Conservation (phyloP, 257 asterid species). For the Fraxinus anomala region DNA sequence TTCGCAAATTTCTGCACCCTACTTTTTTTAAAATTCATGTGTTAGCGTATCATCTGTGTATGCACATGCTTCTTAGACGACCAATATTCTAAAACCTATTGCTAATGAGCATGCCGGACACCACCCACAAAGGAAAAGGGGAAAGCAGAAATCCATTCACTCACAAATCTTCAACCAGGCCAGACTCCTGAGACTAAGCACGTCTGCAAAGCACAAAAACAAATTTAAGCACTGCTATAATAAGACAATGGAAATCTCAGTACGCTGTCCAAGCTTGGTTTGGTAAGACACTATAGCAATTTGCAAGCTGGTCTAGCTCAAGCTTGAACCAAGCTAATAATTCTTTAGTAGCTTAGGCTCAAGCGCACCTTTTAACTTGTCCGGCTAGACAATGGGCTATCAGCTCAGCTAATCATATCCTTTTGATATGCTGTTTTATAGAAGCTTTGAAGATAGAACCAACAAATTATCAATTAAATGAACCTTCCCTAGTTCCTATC, state of each 20-base stretch:
- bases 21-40: background rate
- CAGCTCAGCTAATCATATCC: constrained; percentile 55
- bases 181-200: constrained; percentile 44
- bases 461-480: constrained; percentile 28
- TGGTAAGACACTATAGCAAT: constrained; percentile 36
- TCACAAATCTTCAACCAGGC: constrained; percentile 44
- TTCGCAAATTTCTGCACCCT: background rate
- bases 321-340: constrained; percentile 39
- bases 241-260: constrained; percentile 22
- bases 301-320: constrained; percentile 34
- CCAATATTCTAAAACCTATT: constrained; percentile 16
- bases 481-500: constrained; percentile 29
- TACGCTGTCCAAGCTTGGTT: constrained; percentile 42
- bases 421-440: constrained; percentile 16
- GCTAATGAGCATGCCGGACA: constrained; percentile 28
- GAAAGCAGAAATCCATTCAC: constrained; percentile 31
- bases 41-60: background rate
- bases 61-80: background rate
- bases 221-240: constrained; percentile 42
- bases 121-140: constrained; percentile 37
- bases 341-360: constrained; percentile 34
- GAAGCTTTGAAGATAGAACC: constrained; percentile 27
- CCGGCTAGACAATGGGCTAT: constrained; percentile 33
- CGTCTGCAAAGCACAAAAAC: constrained; percentile 61
- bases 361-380: constrained; percentile 31